Conservation (phyloP, 2,329 filamentous ascomycete species). For the Nectriaceae sp. region DNA sequence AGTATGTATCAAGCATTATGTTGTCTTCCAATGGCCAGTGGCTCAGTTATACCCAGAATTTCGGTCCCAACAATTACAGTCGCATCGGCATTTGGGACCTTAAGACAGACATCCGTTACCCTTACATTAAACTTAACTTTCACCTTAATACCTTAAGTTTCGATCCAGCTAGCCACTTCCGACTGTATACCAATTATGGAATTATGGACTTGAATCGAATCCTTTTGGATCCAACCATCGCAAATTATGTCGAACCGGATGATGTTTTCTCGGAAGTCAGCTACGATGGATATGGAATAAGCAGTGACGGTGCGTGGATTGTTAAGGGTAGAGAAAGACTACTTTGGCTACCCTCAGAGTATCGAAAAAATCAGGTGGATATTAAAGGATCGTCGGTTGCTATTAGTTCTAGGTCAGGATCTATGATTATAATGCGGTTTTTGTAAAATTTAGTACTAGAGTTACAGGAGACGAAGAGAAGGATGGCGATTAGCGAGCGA, state of each 20-base stretch:
- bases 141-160: too few species aligned
- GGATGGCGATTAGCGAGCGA: too few species aligned
- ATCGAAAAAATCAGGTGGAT: conserved; percentile 2
- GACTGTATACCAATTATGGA: conserved; percentile 3
- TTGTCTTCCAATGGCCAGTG: neutral
- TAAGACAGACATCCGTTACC: too few species aligned
- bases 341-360: conserved; percentile 15
- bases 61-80: too few species aligned
- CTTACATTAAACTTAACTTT: too few species aligned
- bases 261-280: neutral
- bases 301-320: conserved; percentile 5
- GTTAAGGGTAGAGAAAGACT: conserved; percentile 10
- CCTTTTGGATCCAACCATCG: neutral
- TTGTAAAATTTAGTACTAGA: too few species aligned
- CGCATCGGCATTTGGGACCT: too few species aligned
- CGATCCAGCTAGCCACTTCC: neutral
- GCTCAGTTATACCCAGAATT: too few species aligned
- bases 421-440: conserved; percentile 13
- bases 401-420: conserved; percentile 10
- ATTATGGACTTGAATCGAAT: neutral
- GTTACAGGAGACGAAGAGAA: too few species aligned
- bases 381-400: conserved; percentile 6
- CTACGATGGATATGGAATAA: conserved; percentile 2
- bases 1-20: neutral
- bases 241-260: neutral